phyloP scores from a whole-genome alignment of 768 basidiomycete species.

The Agaricus blazei region DNA sequence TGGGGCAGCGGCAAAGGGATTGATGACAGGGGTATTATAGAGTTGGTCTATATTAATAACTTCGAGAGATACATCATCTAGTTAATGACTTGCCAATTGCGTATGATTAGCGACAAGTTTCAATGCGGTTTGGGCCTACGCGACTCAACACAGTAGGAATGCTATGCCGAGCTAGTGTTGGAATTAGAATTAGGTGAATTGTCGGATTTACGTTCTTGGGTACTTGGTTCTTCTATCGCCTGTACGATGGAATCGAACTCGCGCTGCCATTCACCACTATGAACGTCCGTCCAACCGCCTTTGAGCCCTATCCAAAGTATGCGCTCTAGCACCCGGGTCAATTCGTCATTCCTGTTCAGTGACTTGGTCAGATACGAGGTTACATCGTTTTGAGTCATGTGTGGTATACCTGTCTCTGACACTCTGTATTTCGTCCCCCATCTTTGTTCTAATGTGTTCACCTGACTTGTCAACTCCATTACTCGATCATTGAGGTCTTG shows the following conservation, averaged over 20 bases:
- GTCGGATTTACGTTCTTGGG: background rate
- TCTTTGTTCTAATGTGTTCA: slow-evolving; percentile 32
- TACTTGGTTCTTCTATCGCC: background rate
- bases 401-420: slow-evolving; percentile 54
- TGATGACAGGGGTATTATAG: no score
- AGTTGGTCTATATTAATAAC: no score
- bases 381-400: slow-evolving; percentile 43
- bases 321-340: slow-evolving; percentile 57
- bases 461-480: slow-evolving; percentile 35
- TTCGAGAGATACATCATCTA: no score
- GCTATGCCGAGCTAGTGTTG: background rate
- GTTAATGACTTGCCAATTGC: no score
- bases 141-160: no score
- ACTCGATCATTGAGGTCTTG: slow-evolving; percentile 50
- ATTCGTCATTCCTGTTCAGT: slow-evolving; percentile 51
- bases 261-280: slow-evolving; percentile 17
- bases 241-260: background rate
- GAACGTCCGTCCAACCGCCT: slow-evolving; percentile 60
- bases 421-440: slow-evolving; percentile 39
- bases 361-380: slow-evolving; percentile 39
- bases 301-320: slow-evolving; percentile 65
- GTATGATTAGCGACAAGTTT: no score
- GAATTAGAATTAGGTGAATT: background rate
- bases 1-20: no score
- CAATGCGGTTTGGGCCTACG: no score